phyloP scores from a whole-genome alignment of 345 rosid species.

The Citrus sinensis region DNA sequence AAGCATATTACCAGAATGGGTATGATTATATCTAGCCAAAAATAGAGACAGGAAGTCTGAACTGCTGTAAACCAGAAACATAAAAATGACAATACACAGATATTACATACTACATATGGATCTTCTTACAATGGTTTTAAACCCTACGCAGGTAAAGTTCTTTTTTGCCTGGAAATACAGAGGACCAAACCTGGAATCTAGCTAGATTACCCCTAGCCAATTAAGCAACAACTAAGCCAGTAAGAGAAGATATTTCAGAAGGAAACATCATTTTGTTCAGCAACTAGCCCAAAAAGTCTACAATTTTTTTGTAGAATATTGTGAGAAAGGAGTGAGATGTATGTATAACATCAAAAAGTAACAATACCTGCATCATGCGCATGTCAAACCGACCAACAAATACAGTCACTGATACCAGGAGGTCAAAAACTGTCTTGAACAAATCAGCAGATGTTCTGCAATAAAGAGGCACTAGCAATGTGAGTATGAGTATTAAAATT shows the following conservation, averaged over 20 bases:
- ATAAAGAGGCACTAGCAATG: conserved; percentile 23
- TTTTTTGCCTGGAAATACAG: background rate
- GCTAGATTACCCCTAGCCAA: background rate
- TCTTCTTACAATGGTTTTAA: background rate
- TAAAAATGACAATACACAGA: background rate
- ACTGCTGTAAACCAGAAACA: background rate
- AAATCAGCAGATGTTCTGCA: conserved; percentile 98
- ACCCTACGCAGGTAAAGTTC: background rate
- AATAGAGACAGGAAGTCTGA: background rate
- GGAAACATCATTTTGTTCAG: background rate
- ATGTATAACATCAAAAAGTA: background rate
- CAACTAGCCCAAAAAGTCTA: background rate
- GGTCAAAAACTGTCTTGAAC: conserved; percentile 96
- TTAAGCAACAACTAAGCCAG: background rate
- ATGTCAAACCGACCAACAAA: conserved; percentile 99
- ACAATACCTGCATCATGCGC: conserved; percentile 97
- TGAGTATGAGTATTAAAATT: conserved; percentile 18
- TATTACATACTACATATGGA: background rate
- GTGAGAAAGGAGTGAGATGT: background rate
- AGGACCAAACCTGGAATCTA: background rate
- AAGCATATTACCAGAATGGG: background rate
- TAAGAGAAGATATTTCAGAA: background rate
- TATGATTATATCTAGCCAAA: background rate
- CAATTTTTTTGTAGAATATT: background rate
- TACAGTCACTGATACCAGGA: conserved; percentile 93